These are phyloP conservation scores for Lanzia echinophila DNA, from an alignment of 2,329 filamentous ascomycete genomes.

Conservation along the genomic window DNA sequence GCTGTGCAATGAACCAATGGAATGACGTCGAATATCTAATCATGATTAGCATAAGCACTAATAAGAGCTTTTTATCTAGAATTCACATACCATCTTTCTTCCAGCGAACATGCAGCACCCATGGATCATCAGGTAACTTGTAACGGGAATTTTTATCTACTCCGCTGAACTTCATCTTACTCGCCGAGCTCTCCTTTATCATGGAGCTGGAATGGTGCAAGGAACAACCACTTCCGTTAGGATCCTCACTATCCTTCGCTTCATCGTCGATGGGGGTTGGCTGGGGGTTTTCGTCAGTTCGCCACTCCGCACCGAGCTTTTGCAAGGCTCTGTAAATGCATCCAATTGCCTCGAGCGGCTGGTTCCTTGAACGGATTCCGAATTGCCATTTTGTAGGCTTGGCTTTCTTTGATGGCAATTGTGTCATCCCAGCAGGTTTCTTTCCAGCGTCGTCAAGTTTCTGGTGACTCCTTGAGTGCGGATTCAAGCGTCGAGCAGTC, in stretches of 20 bases:
- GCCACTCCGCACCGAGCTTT: constrained; percentile 85
- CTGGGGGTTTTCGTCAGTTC: constrained; percentile 53
- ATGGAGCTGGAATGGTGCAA: constrained; percentile 34
- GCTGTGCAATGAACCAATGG: constrained; percentile 30
- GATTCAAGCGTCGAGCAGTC: constrained; percentile 73
- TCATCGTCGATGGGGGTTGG: background rate
- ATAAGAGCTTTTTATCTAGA: constrained; percentile 35
- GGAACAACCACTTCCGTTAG: constrained; percentile 29
- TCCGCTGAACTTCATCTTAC: constrained; percentile 23
- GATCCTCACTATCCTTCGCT: constrained; percentile 28
- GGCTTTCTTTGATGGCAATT: constrained; percentile 60
- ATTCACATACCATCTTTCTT: constrained; percentile 69
- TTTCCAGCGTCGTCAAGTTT: constrained; percentile 58
- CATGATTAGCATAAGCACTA: constrained; percentile 39
- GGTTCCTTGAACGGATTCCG: constrained; percentile 89
- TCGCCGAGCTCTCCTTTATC: constrained; percentile 28
- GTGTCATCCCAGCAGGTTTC: constrained; percentile 56
- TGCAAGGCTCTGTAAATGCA: constrained; percentile 90
- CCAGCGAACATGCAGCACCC: constrained; percentile 90
- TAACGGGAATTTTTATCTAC: constrained; percentile 58
- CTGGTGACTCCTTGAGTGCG: constrained; percentile 68
- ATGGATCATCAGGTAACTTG: constrained; percentile 84
- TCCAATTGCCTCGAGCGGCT: constrained; percentile 86
- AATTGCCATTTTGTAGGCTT: constrained; percentile 96
- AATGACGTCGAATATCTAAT: constrained; percentile 39